Evolutionary conservation across 495 filamentous ascomycete species (phyloP).

Genomic region (Apodospora peruviana): DNA sequence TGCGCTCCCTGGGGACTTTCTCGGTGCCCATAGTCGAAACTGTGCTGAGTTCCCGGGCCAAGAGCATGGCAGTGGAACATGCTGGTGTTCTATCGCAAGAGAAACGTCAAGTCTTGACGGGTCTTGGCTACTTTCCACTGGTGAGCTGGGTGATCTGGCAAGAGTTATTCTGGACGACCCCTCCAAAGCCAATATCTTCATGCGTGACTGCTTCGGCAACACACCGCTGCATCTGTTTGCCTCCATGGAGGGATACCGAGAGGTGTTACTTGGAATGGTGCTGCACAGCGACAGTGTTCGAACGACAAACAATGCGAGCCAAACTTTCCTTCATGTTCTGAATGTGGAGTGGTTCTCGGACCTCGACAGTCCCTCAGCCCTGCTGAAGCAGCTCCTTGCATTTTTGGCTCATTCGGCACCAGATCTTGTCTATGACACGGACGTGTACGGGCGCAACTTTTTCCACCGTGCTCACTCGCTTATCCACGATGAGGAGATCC

Average conservation of each 20-base stretch:
- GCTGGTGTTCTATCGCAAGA: slow-evolving; percentile 35
- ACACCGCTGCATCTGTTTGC: slow-evolving; percentile 40
- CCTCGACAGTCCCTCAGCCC: slow-evolving; percentile 6
- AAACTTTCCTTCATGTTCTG: slow-evolving; percentile 46
- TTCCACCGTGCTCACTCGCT: slow-evolving; percentile 33
- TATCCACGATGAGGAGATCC: slow-evolving; percentile 7
- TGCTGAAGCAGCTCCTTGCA: slow-evolving; percentile 23
- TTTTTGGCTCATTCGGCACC: slow-evolving; percentile 14
- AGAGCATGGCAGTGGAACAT: slow-evolving; percentile 27
- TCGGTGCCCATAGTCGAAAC: slow-evolving; percentile 22
- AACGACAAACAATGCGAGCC: slow-evolving; percentile 33
- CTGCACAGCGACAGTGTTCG: slow-evolving; percentile 5
- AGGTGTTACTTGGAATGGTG: slow-evolving; percentile 24
- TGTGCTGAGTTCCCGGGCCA: slow-evolving; percentile 23
- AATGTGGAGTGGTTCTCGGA: slow-evolving; percentile 31
- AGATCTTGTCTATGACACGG: slow-evolving; percentile 30
- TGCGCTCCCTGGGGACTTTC: slow-evolving; percentile 35
- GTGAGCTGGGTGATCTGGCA: slow-evolving; percentile 12
- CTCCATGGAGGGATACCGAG: slow-evolving; percentile 21
- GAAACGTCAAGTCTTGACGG: slow-evolving; percentile 13
- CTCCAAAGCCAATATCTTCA: slow-evolving; percentile 10
- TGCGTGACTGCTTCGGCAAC: slow-evolving; percentile 37
- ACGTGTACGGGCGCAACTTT: slow-evolving; percentile 41
- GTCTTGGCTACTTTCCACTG: slow-evolving; percentile 19
- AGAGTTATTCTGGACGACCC: slow-evolving; percentile 15